Conservation (phyloP, 164 flowering plant genomes). For the Euptelea pleiosperma region DNA sequence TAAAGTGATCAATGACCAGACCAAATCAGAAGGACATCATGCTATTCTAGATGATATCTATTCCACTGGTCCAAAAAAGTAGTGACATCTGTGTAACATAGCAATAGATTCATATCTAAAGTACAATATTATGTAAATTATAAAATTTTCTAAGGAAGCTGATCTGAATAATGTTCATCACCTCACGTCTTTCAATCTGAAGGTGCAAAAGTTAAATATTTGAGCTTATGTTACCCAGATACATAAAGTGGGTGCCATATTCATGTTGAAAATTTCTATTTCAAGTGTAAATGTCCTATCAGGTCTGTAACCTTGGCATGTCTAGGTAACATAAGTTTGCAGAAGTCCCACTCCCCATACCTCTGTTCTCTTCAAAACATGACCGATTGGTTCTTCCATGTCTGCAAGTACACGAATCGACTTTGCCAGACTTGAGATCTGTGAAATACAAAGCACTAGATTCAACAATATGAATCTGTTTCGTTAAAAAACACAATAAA, state of each 20-base stretch:
- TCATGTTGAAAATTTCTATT: too few species aligned
- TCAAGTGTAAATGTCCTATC: not conserved
- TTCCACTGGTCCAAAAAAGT: not conserved
- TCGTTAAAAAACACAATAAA: not conserved
- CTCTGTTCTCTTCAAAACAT: conserved; percentile 73
- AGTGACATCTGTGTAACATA: too few species aligned
- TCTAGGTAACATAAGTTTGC: not conserved
- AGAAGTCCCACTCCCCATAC: conserved; percentile 29
- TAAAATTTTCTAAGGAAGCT: not conserved
- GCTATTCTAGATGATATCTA: not conserved
- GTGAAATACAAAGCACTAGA: conserved; percentile 13
- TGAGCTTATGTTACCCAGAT: not conserved
- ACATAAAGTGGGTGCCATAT: not conserved
- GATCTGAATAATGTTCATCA: too few species aligned
- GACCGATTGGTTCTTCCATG: conserved; percentile 95
- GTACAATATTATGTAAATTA: not conserved
- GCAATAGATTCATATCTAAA: too few species aligned
- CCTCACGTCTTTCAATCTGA: too few species aligned
- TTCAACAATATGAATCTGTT: not conserved
- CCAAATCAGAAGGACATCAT: too few species aligned
- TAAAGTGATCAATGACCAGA: conserved; percentile 1
- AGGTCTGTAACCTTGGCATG: not conserved
- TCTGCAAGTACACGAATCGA: conserved; percentile 85
- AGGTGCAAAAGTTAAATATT: too few species aligned
- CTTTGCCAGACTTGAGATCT: conserved; percentile 79